Conservation (phyloP, 2,329 filamentous ascomycete genomes). For the Sclerotinia glacialis region DNA sequence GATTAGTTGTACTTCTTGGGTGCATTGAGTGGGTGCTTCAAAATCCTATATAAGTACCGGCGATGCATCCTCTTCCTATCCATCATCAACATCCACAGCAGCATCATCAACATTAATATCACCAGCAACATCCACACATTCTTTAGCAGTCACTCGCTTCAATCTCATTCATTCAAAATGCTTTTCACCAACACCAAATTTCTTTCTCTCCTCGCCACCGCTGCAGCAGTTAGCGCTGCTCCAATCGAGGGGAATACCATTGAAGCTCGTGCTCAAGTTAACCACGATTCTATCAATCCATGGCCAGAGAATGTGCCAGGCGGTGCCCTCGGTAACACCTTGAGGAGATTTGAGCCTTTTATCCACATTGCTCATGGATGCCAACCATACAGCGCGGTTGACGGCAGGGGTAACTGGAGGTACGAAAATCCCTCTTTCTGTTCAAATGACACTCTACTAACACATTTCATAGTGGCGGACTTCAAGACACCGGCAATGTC, state of each 20-base stretch:
- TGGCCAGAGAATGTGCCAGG: neutral
- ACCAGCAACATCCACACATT: no score
- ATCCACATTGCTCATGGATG: neutral
- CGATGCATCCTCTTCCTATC: neutral
- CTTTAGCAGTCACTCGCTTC: neutral
- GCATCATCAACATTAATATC: no score
- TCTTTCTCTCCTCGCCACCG: neutral
- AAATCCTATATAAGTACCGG: neutral
- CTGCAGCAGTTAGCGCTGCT: neutral
- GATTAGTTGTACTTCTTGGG: neutral
- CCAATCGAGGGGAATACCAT: neutral
- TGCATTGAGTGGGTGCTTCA: neutral
- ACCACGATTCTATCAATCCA: neutral
- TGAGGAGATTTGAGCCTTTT: neutral
- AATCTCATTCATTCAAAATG: slow-evolving; percentile 2
- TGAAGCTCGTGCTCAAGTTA: neutral
- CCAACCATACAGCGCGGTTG: slow-evolving; percentile 3
- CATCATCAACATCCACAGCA: neutral
- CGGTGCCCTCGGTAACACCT: neutral
- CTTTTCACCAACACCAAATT: neutral
- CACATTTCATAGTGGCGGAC: neutral
- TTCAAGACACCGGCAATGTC: neutral
- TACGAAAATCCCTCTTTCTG: neutral
- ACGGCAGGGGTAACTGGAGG: neutral
- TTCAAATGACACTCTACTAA: neutral